These are phyloP conservation scores for Penicillium olsonii DNA, from an alignment of 2,329 filamentous ascomycete genomes.

Conservation along the genomic window DNA sequence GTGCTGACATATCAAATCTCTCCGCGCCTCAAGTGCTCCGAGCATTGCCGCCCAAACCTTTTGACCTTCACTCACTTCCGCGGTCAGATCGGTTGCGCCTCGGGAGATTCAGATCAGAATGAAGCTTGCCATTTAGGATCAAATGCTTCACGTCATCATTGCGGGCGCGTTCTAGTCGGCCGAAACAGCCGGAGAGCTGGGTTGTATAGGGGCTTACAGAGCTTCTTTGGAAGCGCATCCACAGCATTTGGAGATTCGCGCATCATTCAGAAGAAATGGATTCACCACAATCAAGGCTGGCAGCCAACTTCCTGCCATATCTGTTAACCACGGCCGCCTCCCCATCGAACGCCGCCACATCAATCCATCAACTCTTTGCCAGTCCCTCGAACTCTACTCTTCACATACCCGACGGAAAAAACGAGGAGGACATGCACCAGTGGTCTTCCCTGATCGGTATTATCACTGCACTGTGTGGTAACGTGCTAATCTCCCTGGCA, in stretches of 20 bases:
- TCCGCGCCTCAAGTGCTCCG: constrained; percentile 20
- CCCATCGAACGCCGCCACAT: constrained; percentile 22
- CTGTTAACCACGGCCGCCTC: constrained; percentile 26
- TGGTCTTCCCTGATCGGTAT: constrained; percentile 98
- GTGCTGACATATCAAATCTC: constrained; percentile 26
- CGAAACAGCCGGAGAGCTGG: constrained; percentile 10
- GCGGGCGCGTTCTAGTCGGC: constrained; percentile 10
- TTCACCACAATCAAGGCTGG: constrained; percentile 26
- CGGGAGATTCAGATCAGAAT: constrained; percentile 15
- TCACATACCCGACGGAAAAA: constrained; percentile 21
- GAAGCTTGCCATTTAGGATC: constrained; percentile 18
- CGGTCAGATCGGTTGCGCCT: constrained; percentile 1
- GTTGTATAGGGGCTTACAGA: constrained; percentile 8
- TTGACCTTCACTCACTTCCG: constrained; percentile 8
- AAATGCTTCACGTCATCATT: constrained; percentile 11
- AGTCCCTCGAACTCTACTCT: constrained; percentile 15
- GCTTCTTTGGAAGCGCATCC: not conserved
- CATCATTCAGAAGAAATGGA: constrained; percentile 24
- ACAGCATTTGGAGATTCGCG: not conserved
- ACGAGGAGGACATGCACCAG: constrained; percentile 29
- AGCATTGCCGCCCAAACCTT: constrained; percentile 13
- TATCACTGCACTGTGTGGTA: constrained; percentile 86
- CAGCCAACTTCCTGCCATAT: constrained; percentile 31
- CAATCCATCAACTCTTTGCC: constrained; percentile 15
- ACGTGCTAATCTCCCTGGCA: constrained; percentile 90